Percentiles rank a stretch among this genome's conserved stretches.
These are phyloP conservation scores for Sicyos edulis DNA, from an alignment of 306 rosid genomes.

Conservation along the genomic window DNA sequence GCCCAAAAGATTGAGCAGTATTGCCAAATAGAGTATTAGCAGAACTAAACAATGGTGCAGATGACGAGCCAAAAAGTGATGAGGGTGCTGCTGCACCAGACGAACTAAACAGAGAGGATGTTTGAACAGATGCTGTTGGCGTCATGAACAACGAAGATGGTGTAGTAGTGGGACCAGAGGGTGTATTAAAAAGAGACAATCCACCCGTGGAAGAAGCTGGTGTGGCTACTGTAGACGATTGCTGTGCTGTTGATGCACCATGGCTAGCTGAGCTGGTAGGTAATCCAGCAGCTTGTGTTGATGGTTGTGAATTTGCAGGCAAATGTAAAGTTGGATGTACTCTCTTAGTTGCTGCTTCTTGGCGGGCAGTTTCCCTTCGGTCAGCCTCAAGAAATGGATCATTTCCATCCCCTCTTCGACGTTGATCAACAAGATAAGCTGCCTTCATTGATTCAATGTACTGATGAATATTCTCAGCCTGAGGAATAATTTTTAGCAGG, in stretches of 20 bases:
- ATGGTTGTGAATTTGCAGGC: slow-evolving; percentile 71
- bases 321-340: slow-evolving; percentile 84
- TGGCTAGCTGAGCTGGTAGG: slow-evolving; percentile 62
- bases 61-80: slow-evolving; percentile 51
- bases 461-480: slow-evolving; percentile 96
- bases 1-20: slow-evolving; percentile 46
- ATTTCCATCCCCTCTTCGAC: slow-evolving; percentile 67
- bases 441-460: slow-evolving; percentile 87
- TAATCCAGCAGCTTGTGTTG: slow-evolving; percentile 81
- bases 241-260: slow-evolving; percentile 41
- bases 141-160: slow-evolving; percentile 63
- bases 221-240: slow-evolving; percentile 44
- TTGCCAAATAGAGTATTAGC: slow-evolving; percentile 57
- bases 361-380: slow-evolving; percentile 92
- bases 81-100: slow-evolving; percentile 59
- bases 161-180: slow-evolving; percentile 62
- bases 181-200: slow-evolving; percentile 62
- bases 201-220: slow-evolving; percentile 68
- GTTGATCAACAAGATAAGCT: slow-evolving; percentile 81
- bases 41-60: slow-evolving; percentile 49
- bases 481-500: slow-evolving; percentile 27
- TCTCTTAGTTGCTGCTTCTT: slow-evolving; percentile 89
- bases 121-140: slow-evolving; percentile 60
- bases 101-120: slow-evolving; percentile 49
- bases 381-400: slow-evolving; percentile 97